Percentiles rank a stretch among this genome's conserved stretches.
Conservation (phyloP, 768 basidiomycete species). For the Holtermanniella nyarrowii region DNA sequence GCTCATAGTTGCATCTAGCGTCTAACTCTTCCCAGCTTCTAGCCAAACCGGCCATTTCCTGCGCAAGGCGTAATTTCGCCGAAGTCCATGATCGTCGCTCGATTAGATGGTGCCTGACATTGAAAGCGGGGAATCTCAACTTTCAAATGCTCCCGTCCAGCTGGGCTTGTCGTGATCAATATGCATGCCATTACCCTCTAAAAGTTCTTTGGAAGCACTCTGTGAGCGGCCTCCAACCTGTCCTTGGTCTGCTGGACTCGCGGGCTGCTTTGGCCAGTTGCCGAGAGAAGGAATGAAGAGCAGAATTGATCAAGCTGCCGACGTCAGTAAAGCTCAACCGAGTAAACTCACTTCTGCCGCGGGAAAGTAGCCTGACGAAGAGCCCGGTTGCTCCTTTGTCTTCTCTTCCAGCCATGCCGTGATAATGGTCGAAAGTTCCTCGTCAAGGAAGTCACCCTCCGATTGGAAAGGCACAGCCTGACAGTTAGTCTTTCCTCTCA, state of each 20-base stretch:
- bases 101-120: no score
- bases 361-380: conserved; percentile 26
- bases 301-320: conserved; percentile 26
- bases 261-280: conserved; percentile 1
- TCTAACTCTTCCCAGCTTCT: no score
- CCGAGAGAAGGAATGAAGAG: conserved; percentile 18
- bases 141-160: no score
- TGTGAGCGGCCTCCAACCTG: conserved; percentile 5
- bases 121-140: no score
- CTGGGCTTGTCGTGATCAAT: no score
- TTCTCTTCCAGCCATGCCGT: conserved; percentile 32
- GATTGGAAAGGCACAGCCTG: conserved; percentile 47
- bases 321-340: neutral
- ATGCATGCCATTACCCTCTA: neutral
- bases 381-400: conserved; percentile 1
- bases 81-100: no score
- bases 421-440: conserved; percentile 28
- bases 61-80: no score
- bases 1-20: no score
- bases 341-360: conserved; percentile 33
- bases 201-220: neutral
- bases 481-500: no score
- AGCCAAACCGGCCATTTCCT: no score
- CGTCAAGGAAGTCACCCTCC: conserved; percentile 31
- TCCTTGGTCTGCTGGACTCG: conserved; percentile 2